These are phyloP conservation scores for Kitagawia praeruptora DNA, from an alignment of 129 eudicot genomes.

Conservation along the genomic window DNA sequence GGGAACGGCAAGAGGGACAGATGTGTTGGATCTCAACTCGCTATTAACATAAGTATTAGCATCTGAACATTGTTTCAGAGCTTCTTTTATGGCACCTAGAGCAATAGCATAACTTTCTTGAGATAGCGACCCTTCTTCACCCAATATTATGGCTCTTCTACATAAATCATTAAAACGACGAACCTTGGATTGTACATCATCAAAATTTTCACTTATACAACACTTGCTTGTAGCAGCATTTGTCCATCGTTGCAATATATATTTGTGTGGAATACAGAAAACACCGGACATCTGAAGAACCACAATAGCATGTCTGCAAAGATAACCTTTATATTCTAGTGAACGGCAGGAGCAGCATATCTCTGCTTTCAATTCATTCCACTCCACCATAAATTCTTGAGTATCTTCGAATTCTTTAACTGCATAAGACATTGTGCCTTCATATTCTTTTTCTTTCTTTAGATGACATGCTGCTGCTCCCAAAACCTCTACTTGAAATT, in stretches of 20 bases:
- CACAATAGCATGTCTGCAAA: conserved; percentile 82
- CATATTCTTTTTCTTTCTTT: conserved; percentile 52
- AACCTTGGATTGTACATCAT: conserved; percentile 70
- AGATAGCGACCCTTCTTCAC: conserved; percentile 90
- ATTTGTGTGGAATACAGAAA: conserved; percentile 58
- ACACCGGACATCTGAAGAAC: conserved; percentile 98
- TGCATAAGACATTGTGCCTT: conserved; percentile 23
- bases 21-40: conserved; percentile 25
- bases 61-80: conserved; percentile 48
- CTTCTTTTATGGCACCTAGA: conserved; percentile 53
- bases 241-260: conserved; percentile 84
- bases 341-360: conserved; percentile 75
- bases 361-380: conserved; percentile 54
- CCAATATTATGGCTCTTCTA: conserved; percentile 78
- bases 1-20: conserved; percentile 15
- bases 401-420: conserved; percentile 66
- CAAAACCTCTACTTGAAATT: conserved; percentile 76
- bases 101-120: conserved; percentile 73
- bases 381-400: conserved; percentile 70
- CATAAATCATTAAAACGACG: conserved; percentile 80
- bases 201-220: conserved; percentile 52
- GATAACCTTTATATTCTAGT: conserved; percentile 75
- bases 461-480: conserved; percentile 98
- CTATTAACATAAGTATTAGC: conserved; percentile 30
- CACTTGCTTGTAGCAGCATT: conserved; percentile 75